Evolutionary conservation across 169 alveolate species (phyloP).

Genomic region (Cryptosporidium tyzzeri): DNA sequence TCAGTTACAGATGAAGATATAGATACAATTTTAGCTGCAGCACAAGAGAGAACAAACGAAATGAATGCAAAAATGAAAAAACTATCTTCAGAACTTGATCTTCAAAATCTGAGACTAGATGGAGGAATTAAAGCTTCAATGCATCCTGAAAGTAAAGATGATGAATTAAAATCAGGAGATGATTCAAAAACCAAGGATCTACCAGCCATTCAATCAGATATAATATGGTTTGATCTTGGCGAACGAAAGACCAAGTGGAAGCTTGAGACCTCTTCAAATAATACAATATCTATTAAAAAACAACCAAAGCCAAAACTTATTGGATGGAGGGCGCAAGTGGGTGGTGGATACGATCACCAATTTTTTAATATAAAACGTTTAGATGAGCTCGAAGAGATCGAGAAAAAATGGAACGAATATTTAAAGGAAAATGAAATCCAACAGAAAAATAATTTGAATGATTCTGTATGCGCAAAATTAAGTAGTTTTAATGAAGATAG

Average conservation of each 20-base stretch:
- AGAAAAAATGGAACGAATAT: constrained; percentile 83
- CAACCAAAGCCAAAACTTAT: constrained; percentile 81
- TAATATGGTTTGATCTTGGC: constrained; percentile 85
- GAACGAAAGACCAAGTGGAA: constrained; percentile 88
- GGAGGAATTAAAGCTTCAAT: constrained; percentile 83
- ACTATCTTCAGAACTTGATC: constrained; percentile 80
- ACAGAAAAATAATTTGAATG: neutral
- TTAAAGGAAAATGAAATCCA: constrained; percentile 68
- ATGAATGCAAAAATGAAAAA: constrained; percentile 86
- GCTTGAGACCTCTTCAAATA: constrained; percentile 80
- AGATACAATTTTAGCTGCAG: constrained; percentile 89
- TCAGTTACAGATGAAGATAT: constrained; percentile 89
- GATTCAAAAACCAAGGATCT: constrained; percentile 70
- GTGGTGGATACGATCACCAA: constrained; percentile 94
- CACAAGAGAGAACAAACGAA: constrained; percentile 89
- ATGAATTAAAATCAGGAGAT: constrained; percentile 74
- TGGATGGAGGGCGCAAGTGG: constrained; percentile 93
- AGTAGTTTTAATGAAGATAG: neutral
- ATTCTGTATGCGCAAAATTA: neutral
- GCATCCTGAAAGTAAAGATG: constrained; percentile 72
- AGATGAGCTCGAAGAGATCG: constrained; percentile 86
- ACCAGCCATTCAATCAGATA: constrained; percentile 58
- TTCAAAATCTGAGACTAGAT: constrained; percentile 82
- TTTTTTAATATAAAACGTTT: constrained; percentile 86
- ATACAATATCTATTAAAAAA: constrained; percentile 79